These are phyloP conservation scores for Sclerotinia nivalis DNA, from an alignment of 2,329 filamentous ascomycete genomes.

Conservation along the genomic window DNA sequence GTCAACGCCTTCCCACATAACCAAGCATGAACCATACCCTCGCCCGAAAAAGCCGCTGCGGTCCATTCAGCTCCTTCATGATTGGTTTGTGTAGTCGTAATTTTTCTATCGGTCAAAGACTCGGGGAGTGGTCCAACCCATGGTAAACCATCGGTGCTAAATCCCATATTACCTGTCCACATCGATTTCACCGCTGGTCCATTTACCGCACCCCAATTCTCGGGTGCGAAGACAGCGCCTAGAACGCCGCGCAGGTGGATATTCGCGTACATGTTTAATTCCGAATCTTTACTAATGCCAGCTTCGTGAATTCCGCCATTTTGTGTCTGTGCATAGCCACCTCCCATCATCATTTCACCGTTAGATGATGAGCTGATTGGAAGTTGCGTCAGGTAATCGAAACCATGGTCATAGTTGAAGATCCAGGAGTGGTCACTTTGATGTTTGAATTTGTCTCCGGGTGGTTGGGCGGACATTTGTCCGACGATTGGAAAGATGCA, in stretches of 20 bases:
- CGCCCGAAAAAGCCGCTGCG: slow-evolving; percentile 7
- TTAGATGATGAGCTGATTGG: background rate
- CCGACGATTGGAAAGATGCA: slow-evolving; percentile 62
- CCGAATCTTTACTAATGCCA: background rate
- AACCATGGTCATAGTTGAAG: slow-evolving; percentile 16
- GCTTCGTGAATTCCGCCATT: background rate
- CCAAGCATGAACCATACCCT: slow-evolving; percentile 33
- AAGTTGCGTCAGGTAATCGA: slow-evolving; percentile 18
- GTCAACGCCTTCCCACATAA: slow-evolving; percentile 46
- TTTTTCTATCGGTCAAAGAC: background rate
- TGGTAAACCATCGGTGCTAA: slow-evolving; percentile 13
- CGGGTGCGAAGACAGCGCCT: slow-evolving; percentile 31
- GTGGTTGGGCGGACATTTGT: slow-evolving; percentile 6
- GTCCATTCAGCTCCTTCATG: background rate
- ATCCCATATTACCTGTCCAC: slow-evolving; percentile 30
- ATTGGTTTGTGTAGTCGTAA: too few species aligned
- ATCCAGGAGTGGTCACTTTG: slow-evolving; percentile 20
- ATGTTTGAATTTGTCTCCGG: slow-evolving; percentile 12
- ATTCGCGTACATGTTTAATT: slow-evolving; percentile 1
- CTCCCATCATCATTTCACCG: slow-evolving; percentile 19
- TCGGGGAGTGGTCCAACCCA: background rate
- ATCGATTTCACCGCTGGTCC: slow-evolving; percentile 41
- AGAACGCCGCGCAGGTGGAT: slow-evolving; percentile 4
- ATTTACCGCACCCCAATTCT: slow-evolving; percentile 50
- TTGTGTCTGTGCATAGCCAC: background rate